Conservation (phyloP, 441 rosid genomes). For the Pelargonium australe region DNA sequence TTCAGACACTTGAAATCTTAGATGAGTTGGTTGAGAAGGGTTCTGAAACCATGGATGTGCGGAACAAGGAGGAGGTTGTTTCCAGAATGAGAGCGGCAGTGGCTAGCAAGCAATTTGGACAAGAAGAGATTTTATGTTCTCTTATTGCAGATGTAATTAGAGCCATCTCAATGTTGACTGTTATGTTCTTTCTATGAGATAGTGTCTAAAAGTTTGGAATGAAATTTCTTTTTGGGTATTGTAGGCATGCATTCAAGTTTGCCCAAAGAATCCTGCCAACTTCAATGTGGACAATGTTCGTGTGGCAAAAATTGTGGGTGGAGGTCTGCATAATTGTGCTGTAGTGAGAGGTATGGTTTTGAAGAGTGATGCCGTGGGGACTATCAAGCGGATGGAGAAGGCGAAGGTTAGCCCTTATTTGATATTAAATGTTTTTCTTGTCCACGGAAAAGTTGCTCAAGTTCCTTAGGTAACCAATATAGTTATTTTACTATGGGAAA, state of each 20-base stretch:
- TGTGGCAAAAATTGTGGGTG: conserved; percentile 89
- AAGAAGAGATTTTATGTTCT: conserved; percentile 70
- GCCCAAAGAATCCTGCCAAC: conserved; percentile 87
- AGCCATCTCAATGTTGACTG: background rate
- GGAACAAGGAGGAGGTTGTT: conserved; percentile 65
- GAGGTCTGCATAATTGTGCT: conserved; percentile 72
- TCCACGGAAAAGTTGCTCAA: background rate
- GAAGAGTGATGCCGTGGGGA: conserved; percentile 83
- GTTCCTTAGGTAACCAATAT: background rate
- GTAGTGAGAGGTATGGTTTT: conserved; percentile 91
- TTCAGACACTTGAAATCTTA: conserved; percentile 58
- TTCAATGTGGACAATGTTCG: conserved; percentile 94
- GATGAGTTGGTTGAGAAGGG: conserved; percentile 75
- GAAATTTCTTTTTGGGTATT: background rate
- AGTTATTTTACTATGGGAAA: too few relatives aligned
- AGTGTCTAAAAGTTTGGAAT: background rate
- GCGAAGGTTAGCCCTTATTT: conserved; percentile 56
- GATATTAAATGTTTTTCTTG: background rate
- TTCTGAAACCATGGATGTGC: conserved; percentile 94
- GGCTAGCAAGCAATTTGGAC: conserved; percentile 98
- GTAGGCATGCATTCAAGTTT: conserved; percentile 96
- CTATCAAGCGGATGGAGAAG: conserved; percentile 70
- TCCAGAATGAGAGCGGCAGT: conserved; percentile 87
- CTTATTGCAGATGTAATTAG: conserved; percentile 69
- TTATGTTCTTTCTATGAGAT: background rate